Base-by-base conservation (phyloP, 106 monocot species). In the Ottelia alismoides region DNA sequence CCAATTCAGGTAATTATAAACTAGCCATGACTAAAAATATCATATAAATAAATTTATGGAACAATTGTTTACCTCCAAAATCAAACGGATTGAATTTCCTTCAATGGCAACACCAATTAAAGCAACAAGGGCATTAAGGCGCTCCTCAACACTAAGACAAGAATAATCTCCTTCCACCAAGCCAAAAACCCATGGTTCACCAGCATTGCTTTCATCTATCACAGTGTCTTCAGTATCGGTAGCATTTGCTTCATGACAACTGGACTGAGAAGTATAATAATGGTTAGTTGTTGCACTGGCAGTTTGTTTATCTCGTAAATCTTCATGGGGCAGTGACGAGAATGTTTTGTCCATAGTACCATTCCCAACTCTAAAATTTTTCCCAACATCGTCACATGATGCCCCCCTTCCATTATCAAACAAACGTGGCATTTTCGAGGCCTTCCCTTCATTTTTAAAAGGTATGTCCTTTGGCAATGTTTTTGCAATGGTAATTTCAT, bases 51-150 rank as follows among this genome's bases (percentile, higher is more conserved):
- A n/a, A n/a, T n/a, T n/a, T n/a, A n/a, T n/a, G n/a, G n/a, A n/a
- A n/a, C n/a, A n/a, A n/a, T n/a, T n/a, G n/a, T 45, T 20, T 70
- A 98, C 96, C 90, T 99, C 98, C 40, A 99, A 78, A 65, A 85
- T 72, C 40, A 66, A 48, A 22, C 83, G 90, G n/a, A 99, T 80
- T 18, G 82, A 82, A 55, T 99, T 99, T 49, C 98, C 98, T 67
- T 84, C 85, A 58, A 78, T 86, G 52, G 89, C 98, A 31, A 99
- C 79, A 53, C 75, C 70, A 61, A 86, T 69, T 44, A 99, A 62
- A 31, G 86, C 70, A 76, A 86, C 90, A 57, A 99, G 85, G 23
- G 98, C 98, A 70, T 78, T 75, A 30, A 99, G 82, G 28, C 90
- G 89, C 62, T 99, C 98, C 75, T 91, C 90, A 44, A 91, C 77